phyloP scores from a whole-genome alignment of 176 grass and related monocot genomes.

The Oryza glumipatula region DNA sequence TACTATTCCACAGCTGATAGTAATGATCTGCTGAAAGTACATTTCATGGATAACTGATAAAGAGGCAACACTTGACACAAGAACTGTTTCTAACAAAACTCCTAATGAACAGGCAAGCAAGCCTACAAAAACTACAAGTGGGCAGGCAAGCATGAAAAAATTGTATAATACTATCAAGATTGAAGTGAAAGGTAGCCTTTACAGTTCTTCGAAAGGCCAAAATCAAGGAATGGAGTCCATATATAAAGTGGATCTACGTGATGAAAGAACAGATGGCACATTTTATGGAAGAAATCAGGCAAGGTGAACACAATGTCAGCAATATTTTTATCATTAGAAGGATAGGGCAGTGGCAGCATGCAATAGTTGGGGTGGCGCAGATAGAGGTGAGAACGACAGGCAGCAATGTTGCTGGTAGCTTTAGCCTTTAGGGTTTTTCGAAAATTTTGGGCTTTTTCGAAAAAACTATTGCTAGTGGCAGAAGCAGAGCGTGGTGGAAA shows the following conservation, averaged over 20 bases:
- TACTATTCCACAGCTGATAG: not conserved
- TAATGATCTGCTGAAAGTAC: not conserved
- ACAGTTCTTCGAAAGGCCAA: not conserved
- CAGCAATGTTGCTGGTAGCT: not conserved
- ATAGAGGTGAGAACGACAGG: not conserved
- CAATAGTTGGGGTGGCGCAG: not conserved
- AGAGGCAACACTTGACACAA: slow-evolving; percentile 12
- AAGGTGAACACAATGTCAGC: not conserved
- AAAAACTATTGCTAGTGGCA: not conserved
- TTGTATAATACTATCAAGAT: too few relatives aligned
- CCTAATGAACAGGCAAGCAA: slow-evolving; percentile 9
- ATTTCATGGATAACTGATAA: slow-evolving; percentile 28
- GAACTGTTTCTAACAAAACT: slow-evolving; percentile 34
- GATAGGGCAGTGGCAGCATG: not conserved
- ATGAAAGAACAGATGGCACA: not conserved
- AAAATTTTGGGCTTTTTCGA: too few relatives aligned
- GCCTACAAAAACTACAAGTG: slow-evolving; percentile 19
- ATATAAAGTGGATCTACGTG: not conserved
- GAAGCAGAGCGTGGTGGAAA: not conserved
- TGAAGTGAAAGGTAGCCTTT: not conserved
- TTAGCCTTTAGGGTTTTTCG: not conserved
- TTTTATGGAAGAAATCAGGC: slow-evolving; percentile 20
- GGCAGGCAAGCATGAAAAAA: slow-evolving; percentile 4
- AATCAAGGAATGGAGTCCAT: not conserved
- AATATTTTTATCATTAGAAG: not conserved